Evolutionary conservation across 2,329 filamentous ascomycete species (phyloP), one percentile per base, ranked within the genome.

Genomic region (Cyphellophora attinorum): DNA sequence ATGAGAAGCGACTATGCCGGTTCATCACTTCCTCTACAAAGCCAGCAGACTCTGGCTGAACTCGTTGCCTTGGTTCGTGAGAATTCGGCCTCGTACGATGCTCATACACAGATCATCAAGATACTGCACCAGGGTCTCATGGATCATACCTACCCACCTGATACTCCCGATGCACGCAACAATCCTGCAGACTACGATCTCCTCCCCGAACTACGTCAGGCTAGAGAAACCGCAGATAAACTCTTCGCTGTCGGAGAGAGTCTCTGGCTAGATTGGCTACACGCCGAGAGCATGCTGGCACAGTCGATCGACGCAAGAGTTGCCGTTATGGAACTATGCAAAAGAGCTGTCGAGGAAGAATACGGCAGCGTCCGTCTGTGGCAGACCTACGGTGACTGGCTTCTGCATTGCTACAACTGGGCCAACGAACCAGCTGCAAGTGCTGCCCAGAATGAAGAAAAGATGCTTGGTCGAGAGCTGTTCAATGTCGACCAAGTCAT

Each of bases 161-260:
- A 60, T 10, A 58, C 59, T 21, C 62, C 61, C 2, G 59, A 60
- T 29, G 57, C 60, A 4, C 61, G 62, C 31, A 60, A 61, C 6
- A 58, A 67, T 30, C 63, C 63, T 1, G 57, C 54, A 21, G 51
- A 52, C 5, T 68, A 67, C 39, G 64, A 67, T 38, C 51, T 67
- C 5, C 55, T 68, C 6, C 57, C 55, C 31, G 64, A 68, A 40
- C 52, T 68, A 41, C 55, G 62, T 23, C 59, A 52, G 14, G 64
- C 65, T 3, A 67, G 74, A 38, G 67, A 72, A 46, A 65, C 68
- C 35, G 75, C 79, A 68, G 69, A 74, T 45, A 67, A 69, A 34
- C 66, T 74, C 13, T 79, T 78, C 47, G 69, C 75, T 2, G 67
- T 79, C 39, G 75, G 75, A 1, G 76, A 79, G 51, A 65, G 72